Conservation (phyloP, 768 basidiomycete genomes). For the Sarcomyxa edulis region DNA sequence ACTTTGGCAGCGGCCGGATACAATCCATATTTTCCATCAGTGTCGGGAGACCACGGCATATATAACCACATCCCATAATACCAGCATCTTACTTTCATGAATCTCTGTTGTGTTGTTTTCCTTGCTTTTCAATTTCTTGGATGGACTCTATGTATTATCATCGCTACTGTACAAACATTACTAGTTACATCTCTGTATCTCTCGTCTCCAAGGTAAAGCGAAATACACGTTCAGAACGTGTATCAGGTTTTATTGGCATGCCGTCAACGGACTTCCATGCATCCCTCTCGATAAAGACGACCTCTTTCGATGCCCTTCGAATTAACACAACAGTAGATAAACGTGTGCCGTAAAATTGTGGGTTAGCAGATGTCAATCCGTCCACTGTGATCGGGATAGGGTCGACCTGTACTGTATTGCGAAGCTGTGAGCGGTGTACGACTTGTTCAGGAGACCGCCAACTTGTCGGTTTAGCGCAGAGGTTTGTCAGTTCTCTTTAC, state of each 20-base stretch:
- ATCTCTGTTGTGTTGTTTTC: conserved; percentile 7
- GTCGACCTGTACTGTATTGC: conserved; percentile 56
- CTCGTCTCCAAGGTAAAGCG: conserved; percentile 30
- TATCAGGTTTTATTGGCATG: conserved; percentile 29
- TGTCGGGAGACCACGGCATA: conserved; percentile 40
- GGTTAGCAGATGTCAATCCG: conserved; percentile 11
- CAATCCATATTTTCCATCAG: conserved; percentile 65
- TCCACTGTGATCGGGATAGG: conserved; percentile 39
- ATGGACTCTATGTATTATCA: not conserved
- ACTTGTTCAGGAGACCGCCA: conserved; percentile 43
- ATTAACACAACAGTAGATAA: conserved; percentile 70
- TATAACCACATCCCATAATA: conserved; percentile 54
- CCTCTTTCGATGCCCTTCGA: conserved; percentile 50
- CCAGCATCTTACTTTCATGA: conserved; percentile 6
- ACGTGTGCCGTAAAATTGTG: conserved; percentile 58
- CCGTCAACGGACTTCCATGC: conserved; percentile 47
- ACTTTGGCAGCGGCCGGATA: conserved; percentile 50
- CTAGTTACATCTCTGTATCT: not conserved
- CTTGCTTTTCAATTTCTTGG: conserved; percentile 7
- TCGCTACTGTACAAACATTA: not conserved
- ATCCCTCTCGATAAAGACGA: conserved; percentile 68
- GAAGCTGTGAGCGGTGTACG: conserved; percentile 46
- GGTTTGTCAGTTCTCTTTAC: too few relatives aligned
- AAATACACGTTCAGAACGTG: conserved; percentile 44
- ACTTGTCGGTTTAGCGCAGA: conserved; percentile 35